These are phyloP conservation scores for Collybiopsis confluens DNA, from an alignment of 768 basidiomycete genomes.

Conservation along the genomic window DNA sequence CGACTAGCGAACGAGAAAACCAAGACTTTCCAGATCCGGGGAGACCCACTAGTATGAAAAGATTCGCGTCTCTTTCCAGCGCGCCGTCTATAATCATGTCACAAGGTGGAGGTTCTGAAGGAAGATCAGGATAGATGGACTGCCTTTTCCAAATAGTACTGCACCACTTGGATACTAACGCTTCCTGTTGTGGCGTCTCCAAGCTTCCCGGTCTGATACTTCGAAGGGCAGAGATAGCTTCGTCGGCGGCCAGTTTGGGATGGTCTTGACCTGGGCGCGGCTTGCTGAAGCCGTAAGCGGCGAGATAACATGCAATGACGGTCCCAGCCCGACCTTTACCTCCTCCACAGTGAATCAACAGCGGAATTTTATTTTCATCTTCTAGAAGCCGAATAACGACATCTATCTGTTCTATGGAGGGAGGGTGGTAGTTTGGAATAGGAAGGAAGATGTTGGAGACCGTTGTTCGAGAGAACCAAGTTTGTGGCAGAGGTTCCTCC, in stretches of 20 bases:
- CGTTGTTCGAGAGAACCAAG: conserved; percentile 43
- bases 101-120: conserved; percentile 47
- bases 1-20: conserved; percentile 43
- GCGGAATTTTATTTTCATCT: conserved; percentile 40
- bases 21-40: conserved; percentile 62
- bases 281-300: conserved; percentile 48
- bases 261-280: conserved; percentile 37
- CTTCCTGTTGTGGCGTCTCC: conserved; percentile 53
- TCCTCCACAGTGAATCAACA: conserved; percentile 58
- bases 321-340: conserved; percentile 63
- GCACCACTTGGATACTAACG: conserved; percentile 54
- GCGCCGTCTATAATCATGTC: conserved; percentile 40
- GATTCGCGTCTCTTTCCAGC: conserved; percentile 29
- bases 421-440: conserved; percentile 47
- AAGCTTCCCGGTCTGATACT: conserved; percentile 51
- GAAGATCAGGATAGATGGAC: conserved; percentile 43
- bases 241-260: conserved; percentile 43
- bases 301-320: conserved; percentile 56
- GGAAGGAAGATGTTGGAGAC: conserved; percentile 55
- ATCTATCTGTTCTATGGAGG: conserved; percentile 60
- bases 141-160: conserved; percentile 57
- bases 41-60: conserved; percentile 55
- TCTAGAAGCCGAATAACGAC: conserved; percentile 43
- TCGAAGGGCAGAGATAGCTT: conserved; percentile 45
- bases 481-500: conserved; percentile 42